phyloP scores from a whole-genome alignment of 179 eudicot species.

The Sideroxylon spinosum region DNA sequence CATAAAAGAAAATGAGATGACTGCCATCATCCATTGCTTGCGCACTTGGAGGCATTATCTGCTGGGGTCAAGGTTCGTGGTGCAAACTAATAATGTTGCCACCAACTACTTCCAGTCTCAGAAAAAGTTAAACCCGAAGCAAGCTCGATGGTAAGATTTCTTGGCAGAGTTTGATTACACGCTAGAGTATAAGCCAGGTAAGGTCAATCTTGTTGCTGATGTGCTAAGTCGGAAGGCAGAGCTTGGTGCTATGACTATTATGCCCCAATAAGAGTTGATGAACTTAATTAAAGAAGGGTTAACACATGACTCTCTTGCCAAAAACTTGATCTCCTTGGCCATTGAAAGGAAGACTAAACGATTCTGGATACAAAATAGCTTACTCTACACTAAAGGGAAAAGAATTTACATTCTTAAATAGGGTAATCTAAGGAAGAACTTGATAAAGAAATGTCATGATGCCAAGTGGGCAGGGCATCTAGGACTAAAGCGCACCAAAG shows the following conservation, averaged over 20 bases:
- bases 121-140: too few relatives aligned
- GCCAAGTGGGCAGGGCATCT: conserved; percentile 16
- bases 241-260: background rate
- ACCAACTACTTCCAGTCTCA: background rate
- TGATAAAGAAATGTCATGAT: conserved; percentile 8
- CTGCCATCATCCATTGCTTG: background rate
- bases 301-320: background rate
- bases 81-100: background rate
- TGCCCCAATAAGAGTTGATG: background rate
- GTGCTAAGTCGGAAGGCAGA: background rate
- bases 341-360: background rate
- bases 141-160: too few relatives aligned
- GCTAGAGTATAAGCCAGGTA: background rate
- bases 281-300: background rate
- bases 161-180: too few relatives aligned
- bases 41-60: background rate
- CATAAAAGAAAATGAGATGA: background rate
- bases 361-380: background rate
- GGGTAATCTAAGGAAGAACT: too few relatives aligned
- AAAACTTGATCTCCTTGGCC: background rate
- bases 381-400: background rate
- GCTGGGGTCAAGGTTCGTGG: background rate
- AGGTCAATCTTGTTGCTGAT: background rate
- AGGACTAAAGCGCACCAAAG: background rate
- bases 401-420: background rate